Percentiles rank a stretch among this genome's conserved stretches.
phyloP scores from a whole-genome alignment of 1,284 basidiomycete genomes.

The Mrakiaceae sp. region DNA sequence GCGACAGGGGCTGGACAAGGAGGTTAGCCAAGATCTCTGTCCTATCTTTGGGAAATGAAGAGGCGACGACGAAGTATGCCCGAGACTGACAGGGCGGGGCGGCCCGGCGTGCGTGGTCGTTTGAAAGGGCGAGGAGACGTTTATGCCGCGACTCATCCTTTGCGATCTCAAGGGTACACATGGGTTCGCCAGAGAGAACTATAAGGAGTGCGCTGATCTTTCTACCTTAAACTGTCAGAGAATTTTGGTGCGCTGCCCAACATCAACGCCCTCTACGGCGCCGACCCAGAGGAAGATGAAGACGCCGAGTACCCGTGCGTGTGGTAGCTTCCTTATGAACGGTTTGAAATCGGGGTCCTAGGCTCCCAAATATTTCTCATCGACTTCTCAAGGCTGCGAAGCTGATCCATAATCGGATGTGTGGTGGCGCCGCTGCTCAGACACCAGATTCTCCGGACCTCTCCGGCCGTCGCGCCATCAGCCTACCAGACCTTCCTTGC shows the following conservation, averaged over 20 bases:
- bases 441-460: constrained; percentile 1
- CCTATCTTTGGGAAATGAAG: no score
- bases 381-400: no score
- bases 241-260: constrained; percentile 15
- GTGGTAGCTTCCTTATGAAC: not conserved
- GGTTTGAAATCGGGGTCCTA: no score
- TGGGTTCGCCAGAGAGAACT: not conserved
- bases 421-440: not conserved
- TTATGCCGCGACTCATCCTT: constrained; percentile 7
- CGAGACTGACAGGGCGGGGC: no score
- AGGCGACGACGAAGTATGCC: no score
- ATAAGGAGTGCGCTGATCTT: not conserved
- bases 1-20: constrained; percentile 12
- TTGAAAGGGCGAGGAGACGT: constrained; percentile 6
- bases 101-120: not conserved
- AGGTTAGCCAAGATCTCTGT: not conserved
- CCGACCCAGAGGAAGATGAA: constrained; percentile 20
- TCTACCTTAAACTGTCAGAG: not conserved
- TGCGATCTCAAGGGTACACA: constrained; percentile 13
- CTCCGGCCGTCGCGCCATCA: constrained; percentile 1
- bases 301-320: constrained; percentile 18
- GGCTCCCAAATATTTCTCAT: no score
- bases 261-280: constrained; percentile 16
- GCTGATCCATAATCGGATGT: no score
- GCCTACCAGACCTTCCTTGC: constrained; percentile 14